These are phyloP conservation scores for Schizosaccharomyces osmophilus DNA, from an alignment of 805 yeast genomes.

Conservation along the genomic window DNA sequence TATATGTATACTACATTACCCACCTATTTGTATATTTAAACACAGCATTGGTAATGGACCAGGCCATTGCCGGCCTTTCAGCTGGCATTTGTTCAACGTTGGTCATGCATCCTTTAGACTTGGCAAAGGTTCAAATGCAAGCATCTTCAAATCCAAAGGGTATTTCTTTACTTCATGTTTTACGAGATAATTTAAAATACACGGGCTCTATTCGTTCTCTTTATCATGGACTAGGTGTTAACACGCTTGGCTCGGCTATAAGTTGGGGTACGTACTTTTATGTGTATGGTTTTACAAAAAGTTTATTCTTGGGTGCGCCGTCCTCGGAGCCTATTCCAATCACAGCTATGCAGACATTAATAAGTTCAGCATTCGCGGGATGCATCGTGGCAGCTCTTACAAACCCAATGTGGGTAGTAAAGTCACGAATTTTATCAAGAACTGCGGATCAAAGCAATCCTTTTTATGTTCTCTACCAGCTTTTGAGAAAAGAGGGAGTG, in stretches of 20 bases:
- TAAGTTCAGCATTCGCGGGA: slow-evolving; percentile 49
- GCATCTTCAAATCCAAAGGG: slow-evolving; percentile 8
- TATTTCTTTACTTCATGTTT: not conserved
- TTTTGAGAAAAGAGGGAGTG: slow-evolving; percentile 32
- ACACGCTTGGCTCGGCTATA: slow-evolving; percentile 54
- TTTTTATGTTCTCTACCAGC: slow-evolving; percentile 26
- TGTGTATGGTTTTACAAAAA: slow-evolving; percentile 13
- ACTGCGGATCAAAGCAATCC: slow-evolving; percentile 35
- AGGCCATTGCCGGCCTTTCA: slow-evolving; percentile 37
- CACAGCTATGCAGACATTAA: slow-evolving; percentile 23
- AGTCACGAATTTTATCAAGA: slow-evolving; percentile 47
- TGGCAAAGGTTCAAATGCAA: slow-evolving; percentile 64
- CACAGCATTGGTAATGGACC: not conserved
- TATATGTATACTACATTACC: too few relatives aligned
- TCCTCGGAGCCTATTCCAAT: slow-evolving; percentile 9
- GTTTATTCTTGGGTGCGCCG: not conserved
- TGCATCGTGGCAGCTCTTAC: slow-evolving; percentile 48
- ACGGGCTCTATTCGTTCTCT: slow-evolving; percentile 12
- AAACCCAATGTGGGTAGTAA: slow-evolving; percentile 87
- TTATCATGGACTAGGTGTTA: slow-evolving; percentile 63
- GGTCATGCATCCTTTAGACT: slow-evolving; percentile 71
- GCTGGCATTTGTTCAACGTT: slow-evolving; percentile 69
- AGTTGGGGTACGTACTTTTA: slow-evolving; percentile 83
- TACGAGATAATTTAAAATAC: not conserved
- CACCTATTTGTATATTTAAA: too few relatives aligned